phyloP scores from a whole-genome alignment of 257 asterid species.

The Nicotiana attenuata region DNA sequence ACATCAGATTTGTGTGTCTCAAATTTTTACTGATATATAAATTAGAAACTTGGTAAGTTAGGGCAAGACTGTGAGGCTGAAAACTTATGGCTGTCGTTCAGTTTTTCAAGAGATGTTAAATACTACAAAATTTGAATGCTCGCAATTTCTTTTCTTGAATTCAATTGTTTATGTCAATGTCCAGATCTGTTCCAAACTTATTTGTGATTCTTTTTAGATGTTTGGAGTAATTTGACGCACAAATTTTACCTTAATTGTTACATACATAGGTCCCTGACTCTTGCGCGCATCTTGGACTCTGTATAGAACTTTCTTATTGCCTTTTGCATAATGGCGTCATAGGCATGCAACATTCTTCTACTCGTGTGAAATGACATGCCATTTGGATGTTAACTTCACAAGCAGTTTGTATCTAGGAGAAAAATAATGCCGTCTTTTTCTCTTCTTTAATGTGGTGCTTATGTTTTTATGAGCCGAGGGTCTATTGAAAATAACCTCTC shows the following conservation, averaged over 20 bases:
- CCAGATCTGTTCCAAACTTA: neutral
- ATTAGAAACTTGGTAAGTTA: constrained; percentile 23
- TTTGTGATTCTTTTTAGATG: neutral
- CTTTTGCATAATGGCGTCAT: neutral
- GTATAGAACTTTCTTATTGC: neutral
- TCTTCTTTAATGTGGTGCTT: too few species aligned
- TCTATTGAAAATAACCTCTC: too few species aligned
- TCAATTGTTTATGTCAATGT: neutral
- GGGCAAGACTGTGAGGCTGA: neutral
- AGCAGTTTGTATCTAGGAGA: too few species aligned
- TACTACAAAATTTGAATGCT: neutral
- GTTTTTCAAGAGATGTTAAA: constrained; percentile 10
- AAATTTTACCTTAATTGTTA: neutral
- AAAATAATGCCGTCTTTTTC: too few species aligned
- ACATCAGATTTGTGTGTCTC: too few species aligned
- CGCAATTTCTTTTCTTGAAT: constrained; percentile 1
- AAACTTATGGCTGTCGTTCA: neutral
- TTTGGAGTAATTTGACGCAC: neutral
- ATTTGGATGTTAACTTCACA: too few species aligned
- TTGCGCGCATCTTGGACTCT: too few species aligned
- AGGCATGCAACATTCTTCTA: too few species aligned
- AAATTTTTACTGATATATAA: too few species aligned
- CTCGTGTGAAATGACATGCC: too few species aligned
- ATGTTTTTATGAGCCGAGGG: too few species aligned
- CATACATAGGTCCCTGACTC: neutral